Evolutionary conservation across 306 rosid genomes (phyloP).

Genomic region (Clitoria ternatea): DNA sequence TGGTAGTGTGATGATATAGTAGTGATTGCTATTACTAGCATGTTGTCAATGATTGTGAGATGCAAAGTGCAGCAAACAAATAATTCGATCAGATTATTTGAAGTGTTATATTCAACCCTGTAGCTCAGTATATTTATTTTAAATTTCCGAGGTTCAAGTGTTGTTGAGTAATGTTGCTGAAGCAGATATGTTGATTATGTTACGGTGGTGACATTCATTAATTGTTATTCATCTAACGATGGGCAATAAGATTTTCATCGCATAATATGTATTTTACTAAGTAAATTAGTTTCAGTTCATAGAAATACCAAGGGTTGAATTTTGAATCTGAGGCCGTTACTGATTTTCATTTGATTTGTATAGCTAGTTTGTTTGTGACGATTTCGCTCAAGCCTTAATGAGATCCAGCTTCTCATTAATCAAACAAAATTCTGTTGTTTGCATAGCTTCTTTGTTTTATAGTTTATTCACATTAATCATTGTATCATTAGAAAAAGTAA

Average conservation of each 20-base stretch:
- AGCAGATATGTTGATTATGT: not conserved
- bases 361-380: not conserved
- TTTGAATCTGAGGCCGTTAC: not conserved
- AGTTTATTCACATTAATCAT: too few relatives aligned
- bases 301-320: not conserved
- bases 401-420: not conserved
- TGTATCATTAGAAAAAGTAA: too few relatives aligned
- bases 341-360: not conserved
- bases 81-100: not conserved
- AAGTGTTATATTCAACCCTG: not conserved
- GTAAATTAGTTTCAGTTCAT: not conserved
- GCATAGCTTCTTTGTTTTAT: not conserved
- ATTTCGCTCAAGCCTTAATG: not conserved
- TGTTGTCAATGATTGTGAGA: not conserved
- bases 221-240: not conserved
- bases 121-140: not conserved
- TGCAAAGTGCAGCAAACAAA: not conserved
- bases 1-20: not conserved
- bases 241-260: not conserved
- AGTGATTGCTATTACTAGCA: not conserved
- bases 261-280: too few relatives aligned
- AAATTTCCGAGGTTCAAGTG: not conserved
- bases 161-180: not conserved
- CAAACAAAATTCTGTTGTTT: too few relatives aligned
- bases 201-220: not conserved